Evolutionary conservation across 331 rosid genomes (phyloP).

Genomic region (Ulmus americana): DNA sequence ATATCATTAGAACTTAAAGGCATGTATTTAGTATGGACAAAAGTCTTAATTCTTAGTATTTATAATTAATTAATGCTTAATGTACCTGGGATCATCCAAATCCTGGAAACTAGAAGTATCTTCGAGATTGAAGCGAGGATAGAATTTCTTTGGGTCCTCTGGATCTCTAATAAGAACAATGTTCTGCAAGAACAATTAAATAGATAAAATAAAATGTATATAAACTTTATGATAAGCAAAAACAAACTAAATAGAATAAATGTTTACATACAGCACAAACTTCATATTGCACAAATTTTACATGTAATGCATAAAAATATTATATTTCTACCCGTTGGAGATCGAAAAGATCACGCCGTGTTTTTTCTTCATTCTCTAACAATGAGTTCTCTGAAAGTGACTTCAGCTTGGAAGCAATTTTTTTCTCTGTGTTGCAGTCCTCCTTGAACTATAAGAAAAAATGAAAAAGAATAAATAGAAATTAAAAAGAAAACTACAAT

Average conservation of each 20-base stretch:
- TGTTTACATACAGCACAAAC: constrained; percentile 1
- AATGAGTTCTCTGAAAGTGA: constrained; percentile 46
- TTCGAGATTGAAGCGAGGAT: constrained; percentile 95
- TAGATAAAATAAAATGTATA: constrained; percentile 13
- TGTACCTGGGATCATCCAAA: constrained; percentile 81
- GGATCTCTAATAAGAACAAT: constrained; percentile 78
- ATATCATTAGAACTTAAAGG: neutral
- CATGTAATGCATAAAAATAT: neutral
- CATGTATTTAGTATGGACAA: neutral
- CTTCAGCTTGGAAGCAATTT: constrained; percentile 74
- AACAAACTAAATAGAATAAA: neutral
- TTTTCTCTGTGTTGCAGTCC: constrained; percentile 82
- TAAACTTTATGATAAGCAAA: neutral
- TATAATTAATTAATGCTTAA: constrained; percentile 3
- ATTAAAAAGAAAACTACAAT: neutral
- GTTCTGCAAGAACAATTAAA: constrained; percentile 52
- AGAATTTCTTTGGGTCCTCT: constrained; percentile 70
- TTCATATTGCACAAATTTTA: neutral
- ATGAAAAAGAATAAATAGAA: constrained; percentile 13
- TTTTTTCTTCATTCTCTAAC: constrained; percentile 53
- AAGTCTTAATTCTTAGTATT: neutral
- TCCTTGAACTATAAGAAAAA: constrained; percentile 64
- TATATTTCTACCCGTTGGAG: constrained; percentile 52
- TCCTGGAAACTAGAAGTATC: constrained; percentile 74
- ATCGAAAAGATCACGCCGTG: constrained; percentile 62